These are phyloP conservation scores for Trametes meyenii DNA, from an alignment of 768 basidiomycete species.

Conservation along the genomic window DNA sequence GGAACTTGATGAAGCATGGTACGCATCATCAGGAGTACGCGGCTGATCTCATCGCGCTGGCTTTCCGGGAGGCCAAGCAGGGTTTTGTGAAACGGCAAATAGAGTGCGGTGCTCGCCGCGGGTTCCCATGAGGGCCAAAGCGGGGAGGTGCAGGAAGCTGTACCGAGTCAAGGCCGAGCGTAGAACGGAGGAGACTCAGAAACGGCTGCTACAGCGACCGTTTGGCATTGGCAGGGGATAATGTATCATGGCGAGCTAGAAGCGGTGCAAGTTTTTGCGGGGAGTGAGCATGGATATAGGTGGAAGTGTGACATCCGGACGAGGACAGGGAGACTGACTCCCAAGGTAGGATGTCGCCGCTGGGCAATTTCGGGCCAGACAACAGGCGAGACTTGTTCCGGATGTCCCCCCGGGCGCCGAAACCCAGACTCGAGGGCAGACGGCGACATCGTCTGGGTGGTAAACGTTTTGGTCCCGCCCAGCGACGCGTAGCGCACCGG, in stretches of 20 bases:
- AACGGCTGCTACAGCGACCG: background rate
- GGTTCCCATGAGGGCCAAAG: constrained; percentile 3
- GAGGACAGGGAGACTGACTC: background rate
- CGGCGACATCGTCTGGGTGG: no score
- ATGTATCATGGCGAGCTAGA: constrained; percentile 15
- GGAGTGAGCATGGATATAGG: background rate
- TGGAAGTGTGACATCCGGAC: constrained; percentile 12
- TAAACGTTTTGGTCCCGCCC: no score
- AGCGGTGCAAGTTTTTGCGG: constrained; percentile 8
- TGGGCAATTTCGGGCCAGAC: no score
- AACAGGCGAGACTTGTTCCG: no score
- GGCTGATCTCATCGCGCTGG: constrained; percentile 18
- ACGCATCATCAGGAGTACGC: constrained; percentile 14
- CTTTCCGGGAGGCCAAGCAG: background rate
- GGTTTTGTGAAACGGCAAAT: constrained; percentile 8
- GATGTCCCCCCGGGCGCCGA: no score
- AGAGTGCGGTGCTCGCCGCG: constrained; percentile 1
- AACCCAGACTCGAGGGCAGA: no score
- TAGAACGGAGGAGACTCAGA: no score
- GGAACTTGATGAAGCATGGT: constrained; percentile 22
- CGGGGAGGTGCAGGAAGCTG: background rate
- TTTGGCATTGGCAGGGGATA: constrained; percentile 12
- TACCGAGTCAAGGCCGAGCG: constrained; percentile 8
- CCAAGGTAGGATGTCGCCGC: no score
- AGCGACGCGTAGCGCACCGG: no score